Evolutionary conservation across 495 filamentous ascomycete species (phyloP).

Genomic region (Amniculicola lignicola): DNA sequence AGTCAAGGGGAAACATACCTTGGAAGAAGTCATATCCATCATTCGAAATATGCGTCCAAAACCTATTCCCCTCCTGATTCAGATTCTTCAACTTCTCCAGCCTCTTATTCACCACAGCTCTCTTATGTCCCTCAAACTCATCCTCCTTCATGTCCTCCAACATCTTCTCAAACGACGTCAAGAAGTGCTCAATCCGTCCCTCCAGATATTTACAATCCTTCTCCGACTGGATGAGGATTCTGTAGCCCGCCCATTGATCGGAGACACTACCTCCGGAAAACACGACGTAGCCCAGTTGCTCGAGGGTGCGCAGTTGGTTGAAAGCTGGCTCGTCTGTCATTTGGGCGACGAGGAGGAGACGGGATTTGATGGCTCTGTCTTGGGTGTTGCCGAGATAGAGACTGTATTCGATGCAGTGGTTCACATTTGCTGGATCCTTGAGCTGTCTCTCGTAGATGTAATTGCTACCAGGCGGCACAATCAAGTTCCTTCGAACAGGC

Average conservation of each 20-base stretch:
- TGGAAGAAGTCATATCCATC: conserved; percentile 88
- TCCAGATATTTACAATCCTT: conserved; percentile 78
- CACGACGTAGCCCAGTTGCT: conserved; percentile 96
- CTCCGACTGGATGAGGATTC: conserved; percentile 94
- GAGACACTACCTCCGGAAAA: conserved; percentile 72
- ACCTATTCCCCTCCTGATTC: conserved; percentile 72
- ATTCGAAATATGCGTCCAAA: conserved; percentile 79
- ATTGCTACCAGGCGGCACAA: conserved; percentile 76
- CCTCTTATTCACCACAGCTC: conserved; percentile 81
- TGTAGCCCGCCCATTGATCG: conserved; percentile 73
- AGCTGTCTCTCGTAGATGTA: conserved; percentile 75
- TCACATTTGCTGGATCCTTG: conserved; percentile 89
- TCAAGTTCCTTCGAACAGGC: conserved; percentile 69
- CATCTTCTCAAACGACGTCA: conserved; percentile 59
- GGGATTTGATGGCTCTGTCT: conserved; percentile 65
- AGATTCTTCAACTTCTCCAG: conserved; percentile 93
- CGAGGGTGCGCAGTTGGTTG: conserved; percentile 90
- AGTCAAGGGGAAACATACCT: conserved; percentile 51
- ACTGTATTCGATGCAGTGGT: conserved; percentile 92
- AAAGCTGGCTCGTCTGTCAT: conserved; percentile 90
- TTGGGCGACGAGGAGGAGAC: conserved; percentile 81
- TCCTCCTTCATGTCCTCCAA: conserved; percentile 74
- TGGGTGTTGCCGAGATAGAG: conserved; percentile 73
- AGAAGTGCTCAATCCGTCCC: conserved; percentile 78
- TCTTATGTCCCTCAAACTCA: conserved; percentile 88